phyloP scores from a whole-genome alignment of 371 early-diverging fungal genomes.

The Mucor circinelloides region DNA sequence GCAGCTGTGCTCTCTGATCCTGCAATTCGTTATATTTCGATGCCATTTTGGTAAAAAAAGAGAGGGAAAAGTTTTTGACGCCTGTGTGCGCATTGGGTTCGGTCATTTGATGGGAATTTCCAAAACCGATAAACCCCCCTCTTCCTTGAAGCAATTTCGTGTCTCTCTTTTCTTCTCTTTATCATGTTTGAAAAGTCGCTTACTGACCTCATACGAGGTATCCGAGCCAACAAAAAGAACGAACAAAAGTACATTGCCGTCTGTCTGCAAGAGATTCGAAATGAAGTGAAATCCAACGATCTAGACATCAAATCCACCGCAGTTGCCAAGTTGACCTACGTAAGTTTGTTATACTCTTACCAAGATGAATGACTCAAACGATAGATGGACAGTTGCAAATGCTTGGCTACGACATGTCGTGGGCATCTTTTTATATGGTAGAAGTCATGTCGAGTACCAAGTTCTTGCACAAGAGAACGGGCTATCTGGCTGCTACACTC shows the following conservation, averaged over 20 bases:
- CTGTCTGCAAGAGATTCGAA: slow-evolving; percentile 86
- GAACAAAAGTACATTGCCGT: slow-evolving; percentile 85
- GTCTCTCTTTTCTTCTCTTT: not conserved
- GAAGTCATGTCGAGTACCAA: slow-evolving; percentile 95
- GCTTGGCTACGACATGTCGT: slow-evolving; percentile 95
- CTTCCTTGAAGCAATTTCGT: not conserved
- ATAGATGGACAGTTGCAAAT: slow-evolving; percentile 77
- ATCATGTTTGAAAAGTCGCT: slow-evolving; percentile 84
- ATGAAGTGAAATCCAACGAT: slow-evolving; percentile 86
- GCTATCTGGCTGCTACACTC: slow-evolving; percentile 90
- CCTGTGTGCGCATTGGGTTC: too few species aligned
- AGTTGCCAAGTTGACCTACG: slow-evolving; percentile 87
- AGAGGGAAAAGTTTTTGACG: not conserved
- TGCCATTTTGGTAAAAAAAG: not conserved
- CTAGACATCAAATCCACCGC: slow-evolving; percentile 84
- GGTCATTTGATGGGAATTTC: too few species aligned
- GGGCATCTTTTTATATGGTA: slow-evolving; percentile 96
- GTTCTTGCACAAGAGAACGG: slow-evolving; percentile 83
- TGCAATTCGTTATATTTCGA: slow-evolving; percentile 15
- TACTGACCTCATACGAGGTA: slow-evolving; percentile 89
- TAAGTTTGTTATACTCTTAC: slow-evolving; percentile 31
- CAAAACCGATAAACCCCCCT: not conserved
- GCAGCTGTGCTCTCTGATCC: slow-evolving; percentile 39
- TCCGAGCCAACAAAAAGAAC: slow-evolving; percentile 91
- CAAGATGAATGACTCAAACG: not conserved